These are phyloP conservation scores for Linum lewisii DNA, from an alignment of 345 rosid species.

Conservation along the genomic window DNA sequence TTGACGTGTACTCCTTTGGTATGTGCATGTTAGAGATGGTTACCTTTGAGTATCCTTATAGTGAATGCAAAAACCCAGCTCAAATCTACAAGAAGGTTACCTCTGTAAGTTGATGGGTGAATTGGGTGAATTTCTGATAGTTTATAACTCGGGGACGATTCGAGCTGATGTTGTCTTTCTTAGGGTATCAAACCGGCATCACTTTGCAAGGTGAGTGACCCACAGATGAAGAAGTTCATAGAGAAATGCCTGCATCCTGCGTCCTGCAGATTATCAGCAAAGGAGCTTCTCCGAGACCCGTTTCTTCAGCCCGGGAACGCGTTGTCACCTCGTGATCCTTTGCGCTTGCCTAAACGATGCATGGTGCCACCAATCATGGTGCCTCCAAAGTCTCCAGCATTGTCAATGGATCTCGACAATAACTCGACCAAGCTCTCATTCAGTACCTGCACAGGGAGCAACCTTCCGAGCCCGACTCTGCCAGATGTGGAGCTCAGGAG, in stretches of 20 bases:
- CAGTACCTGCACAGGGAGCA: constrained; percentile 1
- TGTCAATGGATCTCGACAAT: constrained; percentile 12
- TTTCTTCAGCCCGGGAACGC: background rate
- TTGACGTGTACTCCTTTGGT: constrained; percentile 6
- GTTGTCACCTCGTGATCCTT: constrained; percentile 17
- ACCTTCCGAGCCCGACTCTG: background rate
- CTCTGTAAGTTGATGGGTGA: background rate
- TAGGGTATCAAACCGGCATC: constrained; percentile 9
- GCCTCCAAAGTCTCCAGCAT: constrained; percentile 26
- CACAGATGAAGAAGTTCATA: constrained; percentile 5
- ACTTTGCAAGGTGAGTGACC: constrained; percentile 5
- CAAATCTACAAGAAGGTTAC: constrained; percentile 10
- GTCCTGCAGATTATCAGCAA: background rate
- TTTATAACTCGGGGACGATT: too few relatives aligned
- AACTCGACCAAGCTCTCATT: background rate
- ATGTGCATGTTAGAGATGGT: constrained; percentile 11
- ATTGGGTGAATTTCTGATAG: too few relatives aligned
- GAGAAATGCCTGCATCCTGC: constrained; percentile 9
- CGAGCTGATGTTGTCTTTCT: background rate
- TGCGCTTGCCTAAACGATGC: constrained; percentile 8
- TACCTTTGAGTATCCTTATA: constrained; percentile 7
- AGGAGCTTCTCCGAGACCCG: constrained; percentile 4
- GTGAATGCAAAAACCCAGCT: constrained; percentile 8
- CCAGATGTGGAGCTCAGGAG: constrained; percentile 1
- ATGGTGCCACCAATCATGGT: background rate